Base-by-base conservation (phyloP, 371 early-diverging fungal genomes). In the Mucor irregularis region DNA sequence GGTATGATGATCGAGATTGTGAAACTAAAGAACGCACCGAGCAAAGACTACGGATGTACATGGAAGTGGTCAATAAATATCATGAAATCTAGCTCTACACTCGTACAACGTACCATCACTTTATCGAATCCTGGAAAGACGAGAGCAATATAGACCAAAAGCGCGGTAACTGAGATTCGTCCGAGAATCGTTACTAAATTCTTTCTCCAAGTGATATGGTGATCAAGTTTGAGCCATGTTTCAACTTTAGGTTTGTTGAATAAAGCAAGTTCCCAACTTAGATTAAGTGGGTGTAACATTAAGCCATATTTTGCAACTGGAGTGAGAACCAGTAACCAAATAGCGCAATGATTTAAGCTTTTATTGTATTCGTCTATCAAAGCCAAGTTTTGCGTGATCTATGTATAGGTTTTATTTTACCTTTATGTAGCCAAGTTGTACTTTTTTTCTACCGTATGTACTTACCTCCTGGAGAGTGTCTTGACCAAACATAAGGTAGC, bases 401-500 rank as follows among this genome's bases (percentile, higher is more conserved):
- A 35, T 24, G 16, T 35, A 35, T 11, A 35, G 35, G 1, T 9
- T 35, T 11, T 7, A 35, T 16, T 35, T n/a, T 35, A 35, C 10
- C 11, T 35, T n/a, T 14, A n/a, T 14, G 1, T 14, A 35, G 24
- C 19, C 8, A 25, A 19, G 25, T n/a, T 19, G 22, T 26, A 19
- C 17, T 47, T 16, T 30, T 39, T 40, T 69, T 40, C 5, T 40
- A 7, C 11, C 31, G 11, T 31, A 31, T 17, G 3, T 40, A n/a
- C 6, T 40, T 22, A 82, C 81, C 71, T 87, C 88, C 62, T 84
- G 77, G 53, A 76, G 57, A 4, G 79, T 72, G 13, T 54, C 68
- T 48, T 66, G 61, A 1, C 92, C 92, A 82, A 90, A 91, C 92
- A 91, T 91, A 13, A 80, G 25, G 56, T 90, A 91, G 7, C 92